Percentiles rank a stretch among this genome's conserved stretches.
These are phyloP conservation scores for Ciborinia camelliae DNA, from an alignment of 2,329 filamentous ascomycete genomes.

Conservation along the genomic window DNA sequence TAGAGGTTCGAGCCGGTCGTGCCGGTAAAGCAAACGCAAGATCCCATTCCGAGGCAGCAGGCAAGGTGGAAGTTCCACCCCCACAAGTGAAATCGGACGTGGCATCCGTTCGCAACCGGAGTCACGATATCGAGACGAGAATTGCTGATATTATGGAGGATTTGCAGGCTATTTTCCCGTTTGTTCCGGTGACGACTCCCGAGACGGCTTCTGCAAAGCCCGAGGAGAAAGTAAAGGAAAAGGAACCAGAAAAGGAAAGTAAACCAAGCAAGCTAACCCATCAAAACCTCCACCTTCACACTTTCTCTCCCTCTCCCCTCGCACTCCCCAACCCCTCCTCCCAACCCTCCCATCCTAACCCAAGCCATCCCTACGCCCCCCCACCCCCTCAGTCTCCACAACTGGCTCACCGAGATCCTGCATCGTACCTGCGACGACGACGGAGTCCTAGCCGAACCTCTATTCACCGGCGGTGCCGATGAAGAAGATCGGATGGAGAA, in stretches of 20 bases:
- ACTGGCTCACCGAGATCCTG: constrained; percentile 5
- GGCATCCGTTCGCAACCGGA: no score
- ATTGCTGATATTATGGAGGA: not conserved
- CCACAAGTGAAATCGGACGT: no score
- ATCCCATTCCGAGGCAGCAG: no score
- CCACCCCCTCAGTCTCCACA: not conserved
- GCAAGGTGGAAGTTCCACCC: no score
- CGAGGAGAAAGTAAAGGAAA: no score
- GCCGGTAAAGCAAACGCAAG: not conserved
- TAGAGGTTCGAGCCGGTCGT: not conserved
- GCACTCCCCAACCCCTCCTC: not conserved
- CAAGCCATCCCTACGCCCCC: not conserved
- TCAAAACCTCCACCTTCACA: no score
- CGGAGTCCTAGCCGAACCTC: not conserved
- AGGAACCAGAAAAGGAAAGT: no score
- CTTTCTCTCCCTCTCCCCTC: no score
- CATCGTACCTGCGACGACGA: constrained; percentile 6
- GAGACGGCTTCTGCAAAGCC: no score
- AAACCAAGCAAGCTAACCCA: no score
- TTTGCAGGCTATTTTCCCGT: not conserved
- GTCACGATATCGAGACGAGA: not conserved
- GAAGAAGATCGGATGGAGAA: not conserved
- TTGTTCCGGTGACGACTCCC: no score
- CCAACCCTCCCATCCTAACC: not conserved
- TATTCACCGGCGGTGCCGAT: constrained; percentile 7